phyloP scores from a whole-genome alignment of 208 protist genomes.

The Leishmania aethiopica region DNA sequence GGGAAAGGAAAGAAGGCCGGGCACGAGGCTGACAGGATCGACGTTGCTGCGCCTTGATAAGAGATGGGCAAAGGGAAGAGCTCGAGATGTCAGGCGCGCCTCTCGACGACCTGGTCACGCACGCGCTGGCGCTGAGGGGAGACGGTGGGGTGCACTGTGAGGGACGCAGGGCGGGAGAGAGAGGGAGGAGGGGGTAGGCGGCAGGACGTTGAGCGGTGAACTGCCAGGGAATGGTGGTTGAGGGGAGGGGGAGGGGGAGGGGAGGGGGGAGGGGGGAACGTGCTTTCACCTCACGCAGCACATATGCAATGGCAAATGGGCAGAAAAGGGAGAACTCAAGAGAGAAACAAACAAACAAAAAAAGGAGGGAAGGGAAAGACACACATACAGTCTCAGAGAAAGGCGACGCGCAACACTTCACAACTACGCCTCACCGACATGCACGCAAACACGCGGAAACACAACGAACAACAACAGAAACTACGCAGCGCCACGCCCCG shows the following conservation, averaged over 20 bases:
- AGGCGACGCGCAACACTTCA: not conserved
- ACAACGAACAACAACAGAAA: not conserved
- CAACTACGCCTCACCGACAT: not conserved
- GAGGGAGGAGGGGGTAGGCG: not conserved
- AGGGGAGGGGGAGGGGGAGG: not conserved
- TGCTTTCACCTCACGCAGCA: not conserved
- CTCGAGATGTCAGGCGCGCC: not conserved
- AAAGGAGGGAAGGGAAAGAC: not conserved
- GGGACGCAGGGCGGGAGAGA: not conserved
- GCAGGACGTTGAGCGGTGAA: not conserved
- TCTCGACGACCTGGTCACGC: not conserved
- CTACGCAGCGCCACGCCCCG: not conserved
- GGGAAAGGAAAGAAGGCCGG: not conserved
- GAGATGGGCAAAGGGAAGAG: not conserved
- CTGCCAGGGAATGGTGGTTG: not conserved
- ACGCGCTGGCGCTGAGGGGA: not conserved
- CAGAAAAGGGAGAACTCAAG: not conserved
- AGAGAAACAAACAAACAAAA: not conserved
- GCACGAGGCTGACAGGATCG: not conserved
- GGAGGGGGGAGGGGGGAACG: not conserved
- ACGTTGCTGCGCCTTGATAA: not conserved
- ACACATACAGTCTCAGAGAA: not conserved
- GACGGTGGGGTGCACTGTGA: not conserved
- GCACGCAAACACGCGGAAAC: not conserved
- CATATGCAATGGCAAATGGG: not conserved